Evolutionary conservation across 208 protist species (phyloP).

Genomic region (Trypanosoma melophagium): DNA sequence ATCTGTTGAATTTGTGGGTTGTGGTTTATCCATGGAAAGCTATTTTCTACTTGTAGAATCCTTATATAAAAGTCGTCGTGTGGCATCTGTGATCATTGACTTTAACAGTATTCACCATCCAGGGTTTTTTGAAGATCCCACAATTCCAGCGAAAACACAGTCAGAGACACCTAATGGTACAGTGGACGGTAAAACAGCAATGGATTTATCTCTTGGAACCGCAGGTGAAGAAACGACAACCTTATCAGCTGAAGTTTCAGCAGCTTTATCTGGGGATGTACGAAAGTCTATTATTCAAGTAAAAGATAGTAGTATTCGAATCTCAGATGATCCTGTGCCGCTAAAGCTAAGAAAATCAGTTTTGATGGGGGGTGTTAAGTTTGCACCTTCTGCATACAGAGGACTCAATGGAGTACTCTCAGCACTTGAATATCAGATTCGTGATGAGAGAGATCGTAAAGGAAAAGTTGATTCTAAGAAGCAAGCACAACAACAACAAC

Average conservation of each 20-base stretch:
- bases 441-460: conserved; percentile 79
- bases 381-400: conserved; percentile 70
- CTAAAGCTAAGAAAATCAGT: conserved; percentile 1
- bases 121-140: conserved; percentile 56
- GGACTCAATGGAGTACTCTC: conserved; percentile 59
- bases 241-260: not conserved
- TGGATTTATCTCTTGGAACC: too few species aligned
- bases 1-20: conserved; percentile 75
- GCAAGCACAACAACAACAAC: conserved; percentile 67
- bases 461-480: conserved; percentile 83
- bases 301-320: not conserved
- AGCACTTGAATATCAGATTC: conserved; percentile 61
- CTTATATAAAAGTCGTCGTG: conserved; percentile 65
- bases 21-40: conserved; percentile 71
- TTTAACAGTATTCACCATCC: conserved; percentile 61
- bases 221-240: too few species aligned
- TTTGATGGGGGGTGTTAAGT: conserved; percentile 14
- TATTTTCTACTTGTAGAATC: conserved; percentile 86
- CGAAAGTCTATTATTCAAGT: not conserved
- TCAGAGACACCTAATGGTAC: not conserved
- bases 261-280: not conserved
- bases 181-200: not conserved
- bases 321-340: not conserved
- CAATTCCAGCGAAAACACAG: not conserved
- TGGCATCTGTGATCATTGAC: conserved; percentile 70